phyloP scores from a whole-genome alignment of 179 eudicot genomes.

The Corrigiola litoralis region DNA sequence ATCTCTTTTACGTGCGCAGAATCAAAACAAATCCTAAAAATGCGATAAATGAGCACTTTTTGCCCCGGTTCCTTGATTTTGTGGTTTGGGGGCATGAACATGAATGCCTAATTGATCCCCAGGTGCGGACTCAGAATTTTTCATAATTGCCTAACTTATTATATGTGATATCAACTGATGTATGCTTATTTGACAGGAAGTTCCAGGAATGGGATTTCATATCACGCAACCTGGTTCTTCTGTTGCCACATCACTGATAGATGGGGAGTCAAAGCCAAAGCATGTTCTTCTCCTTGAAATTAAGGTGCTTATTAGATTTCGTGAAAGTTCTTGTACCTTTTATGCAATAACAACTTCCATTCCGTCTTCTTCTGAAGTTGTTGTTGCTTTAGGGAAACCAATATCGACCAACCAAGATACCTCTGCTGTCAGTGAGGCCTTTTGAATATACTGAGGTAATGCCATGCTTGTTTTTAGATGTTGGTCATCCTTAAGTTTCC shows the following conservation, averaged over 20 bases:
- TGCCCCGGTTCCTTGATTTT: conserved; percentile 95
- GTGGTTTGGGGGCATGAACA: conserved; percentile 99
- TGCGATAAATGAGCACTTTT: conserved; percentile 96
- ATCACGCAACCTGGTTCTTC: conserved; percentile 99
- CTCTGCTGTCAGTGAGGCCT: conserved; percentile 87
- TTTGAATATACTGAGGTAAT: conserved; percentile 93
- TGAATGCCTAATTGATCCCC: conserved; percentile 97
- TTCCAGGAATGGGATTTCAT: conserved; percentile 99
- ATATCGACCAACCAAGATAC: conserved; percentile 97
- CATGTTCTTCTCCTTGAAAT: conserved; percentile 96
- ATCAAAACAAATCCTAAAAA: conserved; percentile 98
- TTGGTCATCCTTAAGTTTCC: conserved; percentile 1
- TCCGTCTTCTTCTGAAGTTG: conserved; percentile 2
- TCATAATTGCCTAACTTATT: neutral
- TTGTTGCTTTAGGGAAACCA: conserved; percentile 78
- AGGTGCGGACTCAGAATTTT: conserved; percentile 42
- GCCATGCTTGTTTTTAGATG: conserved; percentile 3
- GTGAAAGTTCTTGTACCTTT: neutral
- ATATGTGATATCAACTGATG: conserved; percentile 18
- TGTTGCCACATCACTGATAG: conserved; percentile 96
- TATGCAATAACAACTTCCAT: neutral
- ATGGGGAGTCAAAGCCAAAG: conserved; percentile 95
- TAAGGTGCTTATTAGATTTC: conserved; percentile 50
- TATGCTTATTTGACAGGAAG: conserved; percentile 55
- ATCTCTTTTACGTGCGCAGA: conserved; percentile 37